Base-by-base conservation (phyloP, 305 asterid species). In the Fraxinus greggii region DNA sequence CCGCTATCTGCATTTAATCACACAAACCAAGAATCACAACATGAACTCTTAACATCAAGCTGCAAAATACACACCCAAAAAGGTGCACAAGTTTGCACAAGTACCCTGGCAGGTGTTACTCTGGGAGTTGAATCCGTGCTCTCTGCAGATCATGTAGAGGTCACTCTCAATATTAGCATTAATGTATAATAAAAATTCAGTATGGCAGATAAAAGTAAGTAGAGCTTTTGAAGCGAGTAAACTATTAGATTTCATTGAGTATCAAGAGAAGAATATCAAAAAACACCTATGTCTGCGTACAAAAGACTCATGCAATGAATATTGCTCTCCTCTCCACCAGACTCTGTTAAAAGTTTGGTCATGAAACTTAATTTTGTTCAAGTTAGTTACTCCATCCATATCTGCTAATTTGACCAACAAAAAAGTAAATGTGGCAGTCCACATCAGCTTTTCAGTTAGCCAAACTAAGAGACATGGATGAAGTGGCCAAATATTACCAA, bases 61-160 rank as follows among this genome's bases (percentile, higher is more conserved):
- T 17, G 72, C 21, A 83, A 80, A 23, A 17, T 15, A 82, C 54
- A 76, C 74, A 72, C 76, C 79, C 61, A 19, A 21, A 75, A 69
- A 81, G 72, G 38, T 33, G 65, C 40, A 76, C 78, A 78, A 79
- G 75, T 63, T 77, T 29, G 77, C 31, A 80, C 59, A 85, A 79
- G 78, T 86, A 94, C 97, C 89, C 92, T 89, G 78, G 38, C 79
- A 73, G 90, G 89, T 2, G 85, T 79, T 88, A 80, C 90, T 51
- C 88, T 79, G 59, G 85, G 72, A 80, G 82, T 79, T 17, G 92
- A 77, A 35, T 81, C 89, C 67, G 88, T 75, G 83, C 82, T 87
- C 81, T 86, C 97, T 87, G 95, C 61, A 82, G 77, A 86, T 76
- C 73, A 87, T 6, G 65, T 79, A 24, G 54, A 79, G 26, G 72